These are phyloP conservation scores for Grosmannia clavigera DNA, from an alignment of 2,329 filamentous ascomycete genomes.

Conservation along the genomic window DNA sequence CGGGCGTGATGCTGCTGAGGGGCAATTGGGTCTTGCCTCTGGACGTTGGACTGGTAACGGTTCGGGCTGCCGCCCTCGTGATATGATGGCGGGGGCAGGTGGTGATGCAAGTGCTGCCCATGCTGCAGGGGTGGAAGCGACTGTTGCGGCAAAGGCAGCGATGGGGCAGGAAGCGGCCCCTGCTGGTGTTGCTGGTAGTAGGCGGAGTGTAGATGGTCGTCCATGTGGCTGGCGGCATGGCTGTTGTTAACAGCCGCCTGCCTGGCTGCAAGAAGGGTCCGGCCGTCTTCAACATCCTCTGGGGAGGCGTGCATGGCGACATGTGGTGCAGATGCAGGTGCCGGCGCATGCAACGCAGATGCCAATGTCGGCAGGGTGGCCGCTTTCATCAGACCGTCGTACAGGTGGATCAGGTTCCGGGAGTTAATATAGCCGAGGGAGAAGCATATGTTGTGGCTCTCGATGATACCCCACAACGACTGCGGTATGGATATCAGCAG, in stretches of 20 bases:
- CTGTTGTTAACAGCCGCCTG: slow-evolving; percentile 22
- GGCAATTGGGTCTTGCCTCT: background rate
- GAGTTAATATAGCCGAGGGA: slow-evolving; percentile 54
- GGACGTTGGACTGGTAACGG: slow-evolving; percentile 3
- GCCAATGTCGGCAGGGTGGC: slow-evolving; percentile 10
- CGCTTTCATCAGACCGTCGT: slow-evolving; percentile 43
- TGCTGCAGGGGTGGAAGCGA: background rate
- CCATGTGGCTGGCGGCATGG: background rate
- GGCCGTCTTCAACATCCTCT: slow-evolving; percentile 44
- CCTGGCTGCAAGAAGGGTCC: slow-evolving; percentile 41
- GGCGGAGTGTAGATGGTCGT: background rate
- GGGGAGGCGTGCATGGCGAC: slow-evolving; percentile 23
- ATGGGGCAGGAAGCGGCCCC: background rate
- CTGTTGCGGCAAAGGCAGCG: slow-evolving; percentile 3
- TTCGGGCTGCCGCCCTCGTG: background rate
- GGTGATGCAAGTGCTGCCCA: background rate
- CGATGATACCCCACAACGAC: slow-evolving; percentile 50
- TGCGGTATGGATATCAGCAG: slow-evolving; percentile 54
- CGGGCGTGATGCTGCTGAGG: background rate
- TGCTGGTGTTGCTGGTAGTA: slow-evolving; percentile 4
- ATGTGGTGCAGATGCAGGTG: slow-evolving; percentile 11
- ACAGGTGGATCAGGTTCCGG: slow-evolving; percentile 54
- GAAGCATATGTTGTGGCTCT: slow-evolving; percentile 54
- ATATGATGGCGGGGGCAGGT: slow-evolving; percentile 2
- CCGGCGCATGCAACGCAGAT: slow-evolving; percentile 11